Evolutionary conservation across 2,329 filamentous ascomycete species (phyloP), one percentile per base, ranked within the genome.

Genomic region (Pyrenophora tritici-repentis): DNA sequence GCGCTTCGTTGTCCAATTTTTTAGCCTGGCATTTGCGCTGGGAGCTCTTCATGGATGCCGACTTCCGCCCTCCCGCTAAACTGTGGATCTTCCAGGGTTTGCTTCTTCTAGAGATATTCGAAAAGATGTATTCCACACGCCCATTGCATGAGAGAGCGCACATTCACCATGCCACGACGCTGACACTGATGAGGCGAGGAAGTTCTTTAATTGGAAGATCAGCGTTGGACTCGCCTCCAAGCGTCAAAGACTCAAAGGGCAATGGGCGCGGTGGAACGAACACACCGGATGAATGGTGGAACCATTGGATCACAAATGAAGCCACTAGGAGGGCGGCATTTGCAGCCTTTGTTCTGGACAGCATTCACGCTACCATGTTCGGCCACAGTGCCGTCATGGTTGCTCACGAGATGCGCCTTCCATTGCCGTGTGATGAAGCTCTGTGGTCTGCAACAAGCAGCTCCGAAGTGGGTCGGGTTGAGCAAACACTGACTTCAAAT

Each of bases 341-440:
- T 75, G 91, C 90, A 0, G 94, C 94, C 0, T 97, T 97, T 68
- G 86, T 97, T 36, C 87, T 97, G 59, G 94, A 99, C 72, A 96
- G 92, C 4, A 95, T 92, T 1, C 94, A 99, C 73, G 91, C 92
- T 1, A 96, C 91, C 22, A 97, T 99, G 89, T 97, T 97, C 73
- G 94, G 93, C 0, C 94, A 97, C 73, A 94, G 92, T 3, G 93
- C 91, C 0, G 91, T 95, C 36, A 97, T 97, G 93, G 91, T 96
- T 6, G 91, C 92, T 2, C 92, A 97, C 66, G 94, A 97, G 73
- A 90, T 99, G 84, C 86, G 91, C 42, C 80, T 97, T 7, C 90
- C 91, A 0, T 76, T 99, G 36, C 94, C 94, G 0, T 97, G 93
- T 68, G 92, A 97, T 61, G 94, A 97, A 70, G 85, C 88, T 3